phyloP scores from a whole-genome alignment of 106 monocot species.

The Dendrobium catenatum region DNA sequence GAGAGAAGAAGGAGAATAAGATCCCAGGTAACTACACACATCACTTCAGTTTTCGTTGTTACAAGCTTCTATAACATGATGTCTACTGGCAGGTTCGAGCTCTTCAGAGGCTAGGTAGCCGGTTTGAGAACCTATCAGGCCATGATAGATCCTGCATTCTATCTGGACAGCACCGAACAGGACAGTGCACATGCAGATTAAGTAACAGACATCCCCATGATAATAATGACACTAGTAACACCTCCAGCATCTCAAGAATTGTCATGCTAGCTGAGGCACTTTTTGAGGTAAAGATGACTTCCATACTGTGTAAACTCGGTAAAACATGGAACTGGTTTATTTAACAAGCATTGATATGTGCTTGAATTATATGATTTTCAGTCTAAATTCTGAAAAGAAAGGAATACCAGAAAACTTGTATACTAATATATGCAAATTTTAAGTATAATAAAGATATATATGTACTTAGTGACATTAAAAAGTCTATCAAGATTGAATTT shows the following conservation, averaged over 20 bases:
- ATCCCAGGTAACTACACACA: constrained; percentile 61
- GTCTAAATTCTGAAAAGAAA: not conserved
- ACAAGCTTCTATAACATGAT: not conserved
- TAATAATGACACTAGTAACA: constrained; percentile 46
- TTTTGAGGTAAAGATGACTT: constrained; percentile 60
- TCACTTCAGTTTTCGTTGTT: not conserved
- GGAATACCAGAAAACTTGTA: not conserved
- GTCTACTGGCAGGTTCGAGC: constrained; percentile 67
- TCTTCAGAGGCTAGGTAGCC: constrained; percentile 76
- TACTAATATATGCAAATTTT: not conserved
- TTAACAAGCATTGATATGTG: not conserved
- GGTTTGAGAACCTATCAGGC: constrained; percentile 78
- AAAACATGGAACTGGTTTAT: not conserved
- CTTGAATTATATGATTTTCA: not conserved
- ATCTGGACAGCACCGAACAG: constrained; percentile 68
- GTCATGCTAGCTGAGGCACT: constrained; percentile 97
- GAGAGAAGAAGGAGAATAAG: constrained; percentile 95
- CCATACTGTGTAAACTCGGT: not conserved
- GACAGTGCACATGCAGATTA: constrained; percentile 63
- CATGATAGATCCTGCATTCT: constrained; percentile 82
- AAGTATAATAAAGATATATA: not conserved
- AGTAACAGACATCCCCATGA: constrained; percentile 25
- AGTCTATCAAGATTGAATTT: not conserved
- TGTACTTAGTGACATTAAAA: not conserved
- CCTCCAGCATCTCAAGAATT: constrained; percentile 89